Base-by-base conservation (phyloP, 2,329 filamentous ascomycete species). In the Fusarium robinianum region DNA sequence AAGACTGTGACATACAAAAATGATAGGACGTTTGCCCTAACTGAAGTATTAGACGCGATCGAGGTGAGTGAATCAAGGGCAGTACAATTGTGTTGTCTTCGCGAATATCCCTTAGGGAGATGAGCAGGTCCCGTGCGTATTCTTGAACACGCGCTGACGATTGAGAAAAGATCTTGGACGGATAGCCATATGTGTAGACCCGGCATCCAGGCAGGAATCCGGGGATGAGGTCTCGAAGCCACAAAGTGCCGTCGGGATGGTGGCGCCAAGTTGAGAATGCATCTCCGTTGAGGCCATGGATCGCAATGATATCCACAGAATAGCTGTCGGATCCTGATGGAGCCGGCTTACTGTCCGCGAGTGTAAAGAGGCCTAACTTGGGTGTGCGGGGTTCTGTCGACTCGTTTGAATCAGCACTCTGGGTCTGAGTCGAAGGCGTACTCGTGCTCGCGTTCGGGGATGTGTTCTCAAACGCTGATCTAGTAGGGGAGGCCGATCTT, bases 1-100 rank as follows among this genome's bases (percentile, higher is more conserved):
- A 16, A 64, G 55, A 24, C 62, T 64, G 23, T 64, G 60, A 31
- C 57, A 62, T 6, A 64, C 35, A 30, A 64, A 64, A 4, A 63
- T 55, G 14, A 63, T 44, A 1, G 52, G 37, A 8, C 58, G 57
- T 9, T 9, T 6, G 11, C 18, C n/a, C n/a, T n/a, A n/a, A n/a
- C n/a, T n/a, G n/a, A n/a, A n/a, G n/a, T n/a, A n/a, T n/a, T n/a
- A n/a, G n/a, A n/a, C n/a, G n/a, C n/a, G n/a, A n/a, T n/a, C n/a
- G n/a, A n/a, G n/a, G n/a, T n/a, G n/a, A n/a, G n/a, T n/a, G n/a
- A n/a, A n/a, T n/a, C n/a, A n/a, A n/a, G n/a, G 30, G 21, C 27
- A 12, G 14, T 42, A 35, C 22, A 17, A 12, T 38, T 24, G 8
- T 18, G 35, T 42, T 42, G 32, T 46, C 33, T 8, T 53, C 44